Conservation (phyloP, 2,329 filamentous ascomycete genomes). For the Botrytis fragariae region DNA sequence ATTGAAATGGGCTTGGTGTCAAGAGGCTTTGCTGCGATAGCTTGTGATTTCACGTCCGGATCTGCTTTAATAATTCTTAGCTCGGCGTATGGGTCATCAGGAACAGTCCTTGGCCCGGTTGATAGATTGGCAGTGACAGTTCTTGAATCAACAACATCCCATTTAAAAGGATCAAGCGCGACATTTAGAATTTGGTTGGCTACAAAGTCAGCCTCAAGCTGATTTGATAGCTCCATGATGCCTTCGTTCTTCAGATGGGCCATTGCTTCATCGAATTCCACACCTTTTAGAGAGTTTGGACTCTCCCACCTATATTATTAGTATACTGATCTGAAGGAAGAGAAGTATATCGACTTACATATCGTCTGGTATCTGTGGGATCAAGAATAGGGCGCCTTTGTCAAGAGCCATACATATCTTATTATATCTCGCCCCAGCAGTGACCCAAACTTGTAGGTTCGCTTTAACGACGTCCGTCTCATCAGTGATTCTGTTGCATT, state of each 20-base stretch:
- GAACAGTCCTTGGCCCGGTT: neutral
- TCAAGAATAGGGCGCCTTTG: neutral
- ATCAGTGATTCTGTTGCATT: neutral
- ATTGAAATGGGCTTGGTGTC: neutral
- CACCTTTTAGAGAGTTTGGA: neutral
- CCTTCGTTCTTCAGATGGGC: neutral
- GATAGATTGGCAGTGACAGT: neutral
- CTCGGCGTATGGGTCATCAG: neutral
- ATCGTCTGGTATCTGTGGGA: slow-evolving; percentile 2
- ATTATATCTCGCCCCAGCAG: neutral
- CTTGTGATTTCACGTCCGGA: neutral
- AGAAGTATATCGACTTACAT: neutral
- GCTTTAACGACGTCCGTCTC: neutral
- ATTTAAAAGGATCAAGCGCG: neutral
- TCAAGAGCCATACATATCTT: neutral
- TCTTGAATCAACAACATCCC: neutral
- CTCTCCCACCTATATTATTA: neutral
- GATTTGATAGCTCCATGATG: neutral
- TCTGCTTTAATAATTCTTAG: neutral
- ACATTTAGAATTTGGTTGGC: neutral
- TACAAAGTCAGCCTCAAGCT: neutral
- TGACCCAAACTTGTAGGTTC: neutral
- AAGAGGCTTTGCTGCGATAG: too few species aligned
- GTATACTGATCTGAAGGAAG: neutral
- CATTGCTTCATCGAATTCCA: neutral